Evolutionary conservation across 2,329 filamentous ascomycete genomes (phyloP), one percentile per base, ranked within the genome.

Genomic region (Biscogniauxia sp.): DNA sequence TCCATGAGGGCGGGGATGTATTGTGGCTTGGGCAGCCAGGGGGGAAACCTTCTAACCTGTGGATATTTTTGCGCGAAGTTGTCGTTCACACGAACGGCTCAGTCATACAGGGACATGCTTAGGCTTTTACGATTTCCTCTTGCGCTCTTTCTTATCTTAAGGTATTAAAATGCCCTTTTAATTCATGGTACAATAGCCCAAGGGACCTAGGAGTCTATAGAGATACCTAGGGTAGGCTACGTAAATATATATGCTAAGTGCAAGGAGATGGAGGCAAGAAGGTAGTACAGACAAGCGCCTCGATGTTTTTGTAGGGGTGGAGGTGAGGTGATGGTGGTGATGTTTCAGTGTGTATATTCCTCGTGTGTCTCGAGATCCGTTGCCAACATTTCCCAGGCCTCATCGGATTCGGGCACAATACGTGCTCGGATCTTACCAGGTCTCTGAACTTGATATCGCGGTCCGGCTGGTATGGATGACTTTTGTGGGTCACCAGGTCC

Each of bases 281-380:
- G 5, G 37, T 45, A n/a, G 37, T 45, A 45, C 37, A n/a, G 37
- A 45, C 15, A 45, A 45, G 11, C 37, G 37, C 37, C 37, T 45
- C 37, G 37, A n/a, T 45, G 13, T n/a, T 45, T 45, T 45, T 15
- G 7, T 45, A 45, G 37, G 37, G 37, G 17, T 45, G 37, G n/a
- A 23, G 23, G 23, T 23, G 23, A 23, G 50, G 50, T 50, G 51
- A 55, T 37, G 54, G 56, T 56, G 51, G 37, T 45, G 37, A 45
- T 17, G 37, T 6, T 45, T 45, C 20, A 55, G 63, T 65, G 56
- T 58, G 59, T 57, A 58, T 63, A 60, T 55, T 26, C 23, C 51
- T 56, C 60, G 59, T 57, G 53, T 54, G 54, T 55, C 50, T 57
- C 53, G 20, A 49, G 50, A 20, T 52, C 37, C 17, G 20, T 55